A percentile compares a stretch with the other conserved stretches of the same genome.
Evolutionary conservation across 2,329 filamentous ascomycete genomes (phyloP).

Genomic region (Penicillium italicum): DNA sequence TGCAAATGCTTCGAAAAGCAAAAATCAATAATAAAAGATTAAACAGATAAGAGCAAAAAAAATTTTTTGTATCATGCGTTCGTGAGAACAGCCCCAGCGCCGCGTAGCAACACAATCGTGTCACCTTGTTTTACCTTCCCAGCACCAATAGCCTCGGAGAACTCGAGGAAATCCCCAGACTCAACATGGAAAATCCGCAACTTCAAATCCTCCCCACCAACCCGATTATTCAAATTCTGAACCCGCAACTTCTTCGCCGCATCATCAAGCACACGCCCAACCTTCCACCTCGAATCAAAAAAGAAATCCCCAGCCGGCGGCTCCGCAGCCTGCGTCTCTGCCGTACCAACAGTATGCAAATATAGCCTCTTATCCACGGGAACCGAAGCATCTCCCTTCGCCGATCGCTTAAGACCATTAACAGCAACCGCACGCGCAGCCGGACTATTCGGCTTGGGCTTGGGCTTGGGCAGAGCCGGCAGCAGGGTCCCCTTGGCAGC

Average conservation of each 20-base stretch:
- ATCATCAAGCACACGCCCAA: constrained; percentile 61
- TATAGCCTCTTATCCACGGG: constrained; percentile 83
- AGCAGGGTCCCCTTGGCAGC: constrained; percentile 58
- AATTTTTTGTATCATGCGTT: constrained; percentile 53
- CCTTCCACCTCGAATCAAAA: constrained; percentile 81
- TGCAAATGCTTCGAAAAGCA: constrained; percentile 10
- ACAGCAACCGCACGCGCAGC: constrained; percentile 65
- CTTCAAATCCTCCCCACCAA: constrained; percentile 59
- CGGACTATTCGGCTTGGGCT: constrained; percentile 51
- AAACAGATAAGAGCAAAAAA: neutral
- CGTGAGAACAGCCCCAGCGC: constrained; percentile 71
- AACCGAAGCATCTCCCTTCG: constrained; percentile 85
- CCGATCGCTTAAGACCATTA: constrained; percentile 75
- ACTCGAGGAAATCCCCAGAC: constrained; percentile 79
- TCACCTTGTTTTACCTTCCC: constrained; percentile 71
- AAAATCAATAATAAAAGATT: neutral
- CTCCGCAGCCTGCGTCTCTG: constrained; percentile 78
- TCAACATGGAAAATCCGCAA: constrained; percentile 91
- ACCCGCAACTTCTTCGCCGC: constrained; percentile 42
- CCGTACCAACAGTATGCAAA: constrained; percentile 83
- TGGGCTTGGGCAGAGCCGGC: constrained; percentile 51
- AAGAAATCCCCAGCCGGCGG: constrained; percentile 78
- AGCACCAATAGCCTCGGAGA: constrained; percentile 76
- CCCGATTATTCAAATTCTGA: constrained; percentile 47
- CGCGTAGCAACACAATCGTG: constrained; percentile 81